These are phyloP conservation scores for Arachnomyces sp. DNA, from an alignment of 2,329 filamentous ascomycete species.

Conservation along the genomic window DNA sequence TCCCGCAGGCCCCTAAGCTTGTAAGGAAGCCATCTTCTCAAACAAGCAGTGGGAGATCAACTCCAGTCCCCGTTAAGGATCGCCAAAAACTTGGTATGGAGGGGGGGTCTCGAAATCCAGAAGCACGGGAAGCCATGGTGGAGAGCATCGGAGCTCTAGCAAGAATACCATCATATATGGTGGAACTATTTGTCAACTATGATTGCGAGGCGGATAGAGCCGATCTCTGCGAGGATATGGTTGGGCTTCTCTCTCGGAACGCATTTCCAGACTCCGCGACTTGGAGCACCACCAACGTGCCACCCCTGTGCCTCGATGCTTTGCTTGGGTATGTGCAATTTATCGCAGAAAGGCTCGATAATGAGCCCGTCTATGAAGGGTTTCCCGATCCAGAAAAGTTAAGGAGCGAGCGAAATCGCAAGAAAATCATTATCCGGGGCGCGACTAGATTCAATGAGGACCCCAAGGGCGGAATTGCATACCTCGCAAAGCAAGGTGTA, in stretches of 20 bases:
- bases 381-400: conserved; percentile 59
- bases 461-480: conserved; percentile 80
- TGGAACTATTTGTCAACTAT: conserved; percentile 94
- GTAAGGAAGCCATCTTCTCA: conserved; percentile 68
- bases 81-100: conserved; percentile 87
- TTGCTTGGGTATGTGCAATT: conserved; percentile 86
- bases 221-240: conserved; percentile 91
- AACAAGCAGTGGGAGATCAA: conserved; percentile 68
- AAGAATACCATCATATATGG: conserved; percentile 88
- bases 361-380: conserved; percentile 55
- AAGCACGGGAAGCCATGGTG: conserved; percentile 96
- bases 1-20: conserved; percentile 82
- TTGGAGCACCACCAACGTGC: conserved; percentile 98
- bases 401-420: conserved; percentile 64
- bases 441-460: conserved; percentile 91
- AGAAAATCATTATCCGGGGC: conserved; percentile 82
- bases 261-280: conserved; percentile 94
- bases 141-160: conserved; percentile 88
- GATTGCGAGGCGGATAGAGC: conserved; percentile 88
- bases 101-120: conserved; percentile 82
- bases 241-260: conserved; percentile 84
- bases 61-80: conserved; percentile 85
- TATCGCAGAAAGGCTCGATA: conserved; percentile 74
- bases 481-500: conserved; percentile 74
- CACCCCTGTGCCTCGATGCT: conserved; percentile 86